phyloP scores from a whole-genome alignment of 2,329 filamentous ascomycete species.

The Arthrobotrys conoides region DNA sequence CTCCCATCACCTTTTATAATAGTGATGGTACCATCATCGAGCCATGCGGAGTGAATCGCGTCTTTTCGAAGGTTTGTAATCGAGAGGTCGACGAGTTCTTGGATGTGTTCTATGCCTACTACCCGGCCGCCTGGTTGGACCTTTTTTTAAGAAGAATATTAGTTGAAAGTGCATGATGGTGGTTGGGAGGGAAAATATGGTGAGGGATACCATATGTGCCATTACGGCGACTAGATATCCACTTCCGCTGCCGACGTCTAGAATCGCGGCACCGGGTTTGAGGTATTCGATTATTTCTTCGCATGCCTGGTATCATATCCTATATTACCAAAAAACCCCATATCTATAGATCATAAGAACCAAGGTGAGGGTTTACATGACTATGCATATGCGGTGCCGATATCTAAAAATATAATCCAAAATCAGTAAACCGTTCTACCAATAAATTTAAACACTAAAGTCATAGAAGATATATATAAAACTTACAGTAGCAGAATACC shows the following conservation, averaged over 20 bases:
- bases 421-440: background rate
- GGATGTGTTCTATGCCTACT: conserved; percentile 82
- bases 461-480: too few species aligned
- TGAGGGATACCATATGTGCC: conserved; percentile 76
- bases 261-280: conserved; percentile 69
- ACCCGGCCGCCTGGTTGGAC: conserved; percentile 69
- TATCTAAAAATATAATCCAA: conserved; percentile 17
- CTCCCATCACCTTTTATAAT: conserved; percentile 75
- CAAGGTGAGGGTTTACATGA: conserved; percentile 53
- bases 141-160: conserved; percentile 6
- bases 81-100: conserved; percentile 75
- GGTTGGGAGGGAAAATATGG: background rate
- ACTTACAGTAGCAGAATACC: conserved; percentile 77
- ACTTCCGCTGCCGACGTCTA: conserved; percentile 82
- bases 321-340: background rate
- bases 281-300: conserved; percentile 65
- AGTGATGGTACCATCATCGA: conserved; percentile 79
- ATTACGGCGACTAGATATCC: conserved; percentile 91
- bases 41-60: conserved; percentile 72
- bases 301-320: conserved; percentile 43
- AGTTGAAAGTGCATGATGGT: conserved; percentile 2
- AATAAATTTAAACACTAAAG: background rate
- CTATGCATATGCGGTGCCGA: conserved; percentile 64
- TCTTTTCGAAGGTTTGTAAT: conserved; percentile 77
- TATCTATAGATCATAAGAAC: background rate